Percentiles rank a stretch among this genome's conserved stretches.
phyloP scores from a whole-genome alignment of 1,284 basidiomycete genomes.

The Apiotrichum domesticum region DNA sequence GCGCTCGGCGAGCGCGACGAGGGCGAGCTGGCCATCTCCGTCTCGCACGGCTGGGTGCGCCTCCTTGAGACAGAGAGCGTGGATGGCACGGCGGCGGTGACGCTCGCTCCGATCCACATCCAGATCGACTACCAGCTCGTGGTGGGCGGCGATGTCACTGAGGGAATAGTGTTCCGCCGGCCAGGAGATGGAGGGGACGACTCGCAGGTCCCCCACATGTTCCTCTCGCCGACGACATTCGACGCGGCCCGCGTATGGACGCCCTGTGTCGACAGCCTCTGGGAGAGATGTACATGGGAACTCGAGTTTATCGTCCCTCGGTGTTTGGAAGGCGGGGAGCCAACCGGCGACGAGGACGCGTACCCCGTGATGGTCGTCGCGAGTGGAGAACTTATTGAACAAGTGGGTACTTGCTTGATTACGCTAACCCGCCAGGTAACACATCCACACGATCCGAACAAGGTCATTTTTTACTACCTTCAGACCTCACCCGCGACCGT shows the following conservation, averaged over 20 bases:
- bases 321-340: constrained; percentile 62
- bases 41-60: constrained; percentile 70
- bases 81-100: constrained; percentile 25
- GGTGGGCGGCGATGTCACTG: constrained; percentile 32
- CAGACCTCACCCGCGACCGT: constrained; percentile 84
- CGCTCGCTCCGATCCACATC: constrained; percentile 38
- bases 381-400: constrained; percentile 89
- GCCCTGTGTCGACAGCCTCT: constrained; percentile 89
- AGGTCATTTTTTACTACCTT: constrained; percentile 89
- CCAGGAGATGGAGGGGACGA: constrained; percentile 38
- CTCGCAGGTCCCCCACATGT: constrained; percentile 86
- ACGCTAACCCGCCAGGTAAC: constrained; percentile 57
- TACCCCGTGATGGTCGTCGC: constrained; percentile 80
- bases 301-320: constrained; percentile 92
- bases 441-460: constrained; percentile 89
- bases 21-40: constrained; percentile 85
- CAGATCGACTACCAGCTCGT: constrained; percentile 44
- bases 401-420: constrained; percentile 52
- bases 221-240: constrained; percentile 79
- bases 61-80: constrained; percentile 27
- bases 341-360: constrained; percentile 49
- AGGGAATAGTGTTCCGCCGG: constrained; percentile 43
- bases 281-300: constrained; percentile 98
- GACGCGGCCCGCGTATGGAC: constrained; percentile 95
- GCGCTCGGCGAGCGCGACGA: constrained; percentile 84